Percentiles rank a stretch among this genome's conserved stretches.
Evolutionary conservation across 345 rosid genomes (phyloP).

Genomic region (Heritiera fomes): DNA sequence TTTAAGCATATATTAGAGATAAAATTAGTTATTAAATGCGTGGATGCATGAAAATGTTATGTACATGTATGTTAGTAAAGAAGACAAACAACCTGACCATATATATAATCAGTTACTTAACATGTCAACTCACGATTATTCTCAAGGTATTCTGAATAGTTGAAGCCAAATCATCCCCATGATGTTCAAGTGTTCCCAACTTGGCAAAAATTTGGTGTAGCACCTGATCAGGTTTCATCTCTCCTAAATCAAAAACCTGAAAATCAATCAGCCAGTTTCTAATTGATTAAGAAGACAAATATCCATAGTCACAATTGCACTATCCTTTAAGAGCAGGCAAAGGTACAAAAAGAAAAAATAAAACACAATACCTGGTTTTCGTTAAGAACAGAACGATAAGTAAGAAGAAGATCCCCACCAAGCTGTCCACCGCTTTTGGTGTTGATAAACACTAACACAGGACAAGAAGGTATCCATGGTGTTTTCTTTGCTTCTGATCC

Average conservation of each 20-base stretch:
- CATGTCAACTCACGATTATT: slow-evolving; percentile 55
- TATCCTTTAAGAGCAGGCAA: neutral
- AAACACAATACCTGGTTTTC: slow-evolving; percentile 45
- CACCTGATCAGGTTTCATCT: slow-evolving; percentile 53
- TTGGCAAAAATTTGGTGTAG: slow-evolving; percentile 48
- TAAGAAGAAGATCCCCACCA: slow-evolving; percentile 59
- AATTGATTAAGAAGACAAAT: neutral
- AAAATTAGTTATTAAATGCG: neutral
- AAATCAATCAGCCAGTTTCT: neutral
- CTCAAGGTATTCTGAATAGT: slow-evolving; percentile 52
- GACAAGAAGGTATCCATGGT: slow-evolving; percentile 42
- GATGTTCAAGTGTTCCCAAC: slow-evolving; percentile 37
- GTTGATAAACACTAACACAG: slow-evolving; percentile 67
- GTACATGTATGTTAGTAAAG: neutral
- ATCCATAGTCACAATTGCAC: neutral
- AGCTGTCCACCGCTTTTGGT: slow-evolving; percentile 77
- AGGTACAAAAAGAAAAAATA: neutral
- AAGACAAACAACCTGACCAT: neutral
- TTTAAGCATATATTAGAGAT: slow-evolving; percentile 16
- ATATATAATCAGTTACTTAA: neutral
- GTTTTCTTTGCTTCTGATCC: slow-evolving; percentile 24
- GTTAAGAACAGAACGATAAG: slow-evolving; percentile 56
- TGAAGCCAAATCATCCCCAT: slow-evolving; percentile 55
- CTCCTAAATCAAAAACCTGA: slow-evolving; percentile 65
- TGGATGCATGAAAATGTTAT: neutral